Evolutionary conservation across 805 yeast genomes (phyloP).

Genomic region (Pichia sporocuriosa): DNA sequence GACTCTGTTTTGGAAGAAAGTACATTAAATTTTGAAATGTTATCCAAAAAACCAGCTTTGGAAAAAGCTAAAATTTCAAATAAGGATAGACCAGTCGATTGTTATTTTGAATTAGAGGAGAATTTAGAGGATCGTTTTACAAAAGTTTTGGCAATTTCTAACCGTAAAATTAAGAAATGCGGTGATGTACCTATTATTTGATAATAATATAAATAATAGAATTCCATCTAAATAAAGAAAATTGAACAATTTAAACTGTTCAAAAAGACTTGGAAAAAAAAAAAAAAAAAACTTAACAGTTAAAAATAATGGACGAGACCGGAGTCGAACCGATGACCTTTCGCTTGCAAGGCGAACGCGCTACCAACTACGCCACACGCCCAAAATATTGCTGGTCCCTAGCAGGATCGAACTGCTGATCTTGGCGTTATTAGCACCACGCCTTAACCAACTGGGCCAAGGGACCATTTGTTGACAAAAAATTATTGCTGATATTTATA

Average conservation of each 20-base stretch:
- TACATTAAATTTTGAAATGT: not conserved
- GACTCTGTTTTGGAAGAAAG: not conserved
- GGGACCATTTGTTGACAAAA: slow-evolving; percentile 30
- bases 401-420: slow-evolving; percentile 87
- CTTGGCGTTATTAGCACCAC: slow-evolving; percentile 43
- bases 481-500: no score
- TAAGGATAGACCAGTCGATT: not conserved
- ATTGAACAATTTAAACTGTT: no score
- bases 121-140: no score
- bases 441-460: slow-evolving; percentile 42
- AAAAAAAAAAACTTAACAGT: no score
- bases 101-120: not conserved
- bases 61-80: not conserved
- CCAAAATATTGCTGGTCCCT: slow-evolving; percentile 54
- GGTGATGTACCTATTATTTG: no score
- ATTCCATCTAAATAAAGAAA: no score
- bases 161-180: no score
- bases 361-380: slow-evolving; percentile 83
- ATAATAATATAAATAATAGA: no score
- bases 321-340: slow-evolving; percentile 80
- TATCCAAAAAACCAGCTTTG: not conserved
- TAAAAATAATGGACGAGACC: slow-evolving; percentile 52
- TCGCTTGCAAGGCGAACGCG: slow-evolving; percentile 79
- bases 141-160: no score
- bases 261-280: no score